Conservation (phyloP, 2,329 filamentous ascomycete species). For the Ascochyta clinopodiicola region DNA sequence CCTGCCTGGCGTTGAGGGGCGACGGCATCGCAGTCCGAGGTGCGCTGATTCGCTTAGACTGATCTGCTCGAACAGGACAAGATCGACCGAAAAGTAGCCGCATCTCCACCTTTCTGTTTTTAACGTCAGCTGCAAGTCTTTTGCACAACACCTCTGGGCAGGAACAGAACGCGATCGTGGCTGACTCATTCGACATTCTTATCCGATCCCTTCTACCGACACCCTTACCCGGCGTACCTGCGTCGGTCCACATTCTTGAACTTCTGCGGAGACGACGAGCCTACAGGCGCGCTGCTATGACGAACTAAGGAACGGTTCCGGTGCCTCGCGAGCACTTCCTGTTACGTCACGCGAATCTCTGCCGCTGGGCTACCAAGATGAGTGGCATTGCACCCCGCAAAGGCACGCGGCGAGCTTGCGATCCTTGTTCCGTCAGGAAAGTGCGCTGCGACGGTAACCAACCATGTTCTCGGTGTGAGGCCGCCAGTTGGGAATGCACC, state of each 20-base stretch:
- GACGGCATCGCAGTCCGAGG: neutral
- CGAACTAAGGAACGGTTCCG: constrained; percentile 26
- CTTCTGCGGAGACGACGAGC: constrained; percentile 9
- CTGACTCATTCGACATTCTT: constrained; percentile 13
- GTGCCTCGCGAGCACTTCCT: constrained; percentile 25
- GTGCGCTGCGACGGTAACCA: constrained; percentile 45
- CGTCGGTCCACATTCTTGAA: constrained; percentile 12
- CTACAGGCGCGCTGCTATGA: constrained; percentile 26
- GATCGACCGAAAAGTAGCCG: constrained; percentile 33
- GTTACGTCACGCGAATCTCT: constrained; percentile 21
- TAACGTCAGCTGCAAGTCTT: constrained; percentile 35
- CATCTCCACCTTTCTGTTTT: constrained; percentile 36
- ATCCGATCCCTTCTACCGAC: constrained; percentile 12
- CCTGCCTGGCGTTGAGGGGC: constrained; percentile 1
- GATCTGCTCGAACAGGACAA: constrained; percentile 10
- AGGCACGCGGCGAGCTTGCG: constrained; percentile 45
- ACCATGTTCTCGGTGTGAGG: constrained; percentile 42
- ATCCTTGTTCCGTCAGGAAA: constrained; percentile 46
- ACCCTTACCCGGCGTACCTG: constrained; percentile 14
- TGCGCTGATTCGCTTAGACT: constrained; percentile 4
- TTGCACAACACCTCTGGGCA: constrained; percentile 22
- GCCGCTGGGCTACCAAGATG: constrained; percentile 26
- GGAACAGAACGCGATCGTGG: constrained; percentile 10
- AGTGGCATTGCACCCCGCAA: constrained; percentile 40
- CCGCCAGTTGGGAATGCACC: constrained; percentile 47